Evolutionary conservation across 1,284 basidiomycete species (phyloP), one percentile per base, ranked within the genome.

Genomic region (Heterobasidion parviporum): DNA sequence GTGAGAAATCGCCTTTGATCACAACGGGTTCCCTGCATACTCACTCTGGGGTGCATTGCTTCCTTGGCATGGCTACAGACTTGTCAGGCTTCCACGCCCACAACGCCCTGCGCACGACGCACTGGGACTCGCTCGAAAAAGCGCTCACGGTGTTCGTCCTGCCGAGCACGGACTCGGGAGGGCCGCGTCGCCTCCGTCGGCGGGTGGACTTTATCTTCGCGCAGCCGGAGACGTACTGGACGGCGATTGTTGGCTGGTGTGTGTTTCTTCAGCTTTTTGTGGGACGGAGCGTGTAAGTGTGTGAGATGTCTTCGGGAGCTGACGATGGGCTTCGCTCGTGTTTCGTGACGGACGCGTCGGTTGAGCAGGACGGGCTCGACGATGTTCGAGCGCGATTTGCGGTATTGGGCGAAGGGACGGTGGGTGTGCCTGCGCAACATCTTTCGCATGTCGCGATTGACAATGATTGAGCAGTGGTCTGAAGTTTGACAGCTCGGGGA

Each of bases 401-500:
- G 89, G 54, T 71, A 79, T 15, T 86, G 81, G 79, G 87, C 88
- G 1, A 85, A 89, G 66, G 68, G 77, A 67, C 78, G 72, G 82
- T 82, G 61, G 7, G 56, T 56, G 15, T 50, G 12, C 16, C n/a
- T n/a, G n/a, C n/a, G n/a, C n/a, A n/a, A n/a, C n/a, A n/a, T n/a
- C n/a, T n/a, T n/a, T n/a, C n/a, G n/a, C n/a, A n/a, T n/a, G n/a
- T n/a, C n/a, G n/a, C n/a, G n/a, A n/a, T n/a, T n/a, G n/a, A n/a
- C n/a, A n/a, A n/a, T n/a, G n/a, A n/a, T n/a, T 50, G 38, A 51
- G 0, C 55, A 89, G 88, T 56, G 83, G 82, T 15, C 69, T 87
- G 65, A 91, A 89, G 62, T 92, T 92, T 60, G 88, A 92, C 67
- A 89, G 87, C 62, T 81, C 82, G 8, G 87, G 85, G 54, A 79